A percentile compares a stretch with the other conserved stretches of the same genome.
phyloP scores from a whole-genome alignment of 768 basidiomycete species.

The Phallus indusiatus region DNA sequence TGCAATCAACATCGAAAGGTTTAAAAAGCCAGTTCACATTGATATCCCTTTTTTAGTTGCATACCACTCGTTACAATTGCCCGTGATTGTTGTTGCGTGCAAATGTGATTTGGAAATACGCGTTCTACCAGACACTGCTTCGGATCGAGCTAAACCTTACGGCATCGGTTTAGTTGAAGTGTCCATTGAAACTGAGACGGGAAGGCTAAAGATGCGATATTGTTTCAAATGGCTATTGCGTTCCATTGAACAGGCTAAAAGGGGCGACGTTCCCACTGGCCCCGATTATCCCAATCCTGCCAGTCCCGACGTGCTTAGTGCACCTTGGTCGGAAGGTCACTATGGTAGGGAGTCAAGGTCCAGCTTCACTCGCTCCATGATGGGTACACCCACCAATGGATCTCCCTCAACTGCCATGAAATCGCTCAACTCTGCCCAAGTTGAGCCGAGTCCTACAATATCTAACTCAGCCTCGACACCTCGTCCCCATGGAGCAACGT shows the following conservation, averaged over 20 bases:
- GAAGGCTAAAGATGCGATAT: conserved; percentile 63
- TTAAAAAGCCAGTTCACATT: conserved; percentile 10
- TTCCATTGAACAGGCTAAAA: conserved; percentile 42
- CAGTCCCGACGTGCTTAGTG: conserved; percentile 8
- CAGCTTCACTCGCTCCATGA: neutral
- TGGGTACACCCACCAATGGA: neutral
- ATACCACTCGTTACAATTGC: conserved; percentile 47
- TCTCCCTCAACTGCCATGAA: neutral
- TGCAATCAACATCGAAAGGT: conserved; percentile 7
- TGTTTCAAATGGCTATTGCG: conserved; percentile 69
- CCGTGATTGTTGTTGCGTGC: conserved; percentile 74
- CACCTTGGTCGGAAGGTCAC: conserved; percentile 6
- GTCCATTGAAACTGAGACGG: conserved; percentile 41
- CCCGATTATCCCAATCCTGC: conserved; percentile 9
- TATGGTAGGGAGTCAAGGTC: neutral
- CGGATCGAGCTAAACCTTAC: conserved; percentile 43
- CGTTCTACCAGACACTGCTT: conserved; percentile 48
- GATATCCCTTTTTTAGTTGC: conserved; percentile 33
- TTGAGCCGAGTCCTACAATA: neutral
- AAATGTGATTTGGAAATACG: conserved; percentile 64
- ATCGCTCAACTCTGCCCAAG: neutral
- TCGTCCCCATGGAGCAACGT: conserved; percentile 30
- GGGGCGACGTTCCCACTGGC: conserved; percentile 1
- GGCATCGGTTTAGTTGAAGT: conserved; percentile 77
- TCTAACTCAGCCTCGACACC: conserved; percentile 7